Percentiles rank a stretch among this genome's conserved stretches.
Conservation (phyloP, 768 basidiomycete genomes). For the Russula brevipes region DNA sequence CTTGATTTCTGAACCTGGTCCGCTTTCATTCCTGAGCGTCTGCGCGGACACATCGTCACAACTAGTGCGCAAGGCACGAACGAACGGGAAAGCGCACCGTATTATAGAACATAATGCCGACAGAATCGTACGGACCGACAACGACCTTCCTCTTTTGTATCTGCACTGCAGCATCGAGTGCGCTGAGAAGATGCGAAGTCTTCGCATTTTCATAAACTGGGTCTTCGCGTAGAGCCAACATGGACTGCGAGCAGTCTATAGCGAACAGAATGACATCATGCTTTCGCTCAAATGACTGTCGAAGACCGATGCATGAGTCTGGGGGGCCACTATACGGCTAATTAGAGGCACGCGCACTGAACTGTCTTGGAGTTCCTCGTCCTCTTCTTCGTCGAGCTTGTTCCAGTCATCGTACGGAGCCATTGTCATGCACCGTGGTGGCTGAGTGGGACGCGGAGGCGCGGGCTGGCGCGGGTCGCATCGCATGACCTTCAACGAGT, state of each 20-base stretch:
- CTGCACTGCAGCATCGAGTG: conserved; percentile 78
- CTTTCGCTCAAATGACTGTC: conserved; percentile 63
- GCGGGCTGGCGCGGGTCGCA: background rate
- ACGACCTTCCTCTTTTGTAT: conserved; percentile 89
- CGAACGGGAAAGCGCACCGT: conserved; percentile 53
- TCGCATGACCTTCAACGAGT: background rate
- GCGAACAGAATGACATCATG: conserved; percentile 91
- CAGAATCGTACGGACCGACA: conserved; percentile 79
- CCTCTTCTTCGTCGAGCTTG: conserved; percentile 71
- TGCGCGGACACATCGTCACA: conserved; percentile 4
- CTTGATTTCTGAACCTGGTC: conserved; percentile 55
- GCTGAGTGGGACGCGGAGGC: too few relatives aligned
- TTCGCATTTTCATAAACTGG: conserved; percentile 58
- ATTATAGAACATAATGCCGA: conserved; percentile 91
- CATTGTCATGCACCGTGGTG: conserved; percentile 37
- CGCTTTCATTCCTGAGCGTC: conserved; percentile 37
- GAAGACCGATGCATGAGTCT: background rate
- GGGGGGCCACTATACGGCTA: background rate
- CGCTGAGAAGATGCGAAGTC: conserved; percentile 71
- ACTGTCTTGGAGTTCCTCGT: conserved; percentile 70
- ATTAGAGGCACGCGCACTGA: conserved; percentile 41
- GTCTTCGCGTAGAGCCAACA: conserved; percentile 70
- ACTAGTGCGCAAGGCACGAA: background rate
- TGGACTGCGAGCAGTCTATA: conserved; percentile 89
- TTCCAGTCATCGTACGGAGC: conserved; percentile 78